Evolutionary conservation across 345 rosid genomes (phyloP).

Genomic region (thale cress (Arabidopsis thaliana)): TAIR10.1 NC_003070.9:6345001-6345500

Average conservation of each 20-base stretch:
- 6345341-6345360: constrained; percentile 59
- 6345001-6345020: background rate
- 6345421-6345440: background rate
- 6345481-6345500: constrained; percentile 55
- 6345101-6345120: constrained; percentile 68
- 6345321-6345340: constrained; percentile 47
- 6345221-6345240: constrained; percentile 63
- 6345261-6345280: constrained; percentile 52
- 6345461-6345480: constrained; percentile 51
- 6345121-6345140: constrained; percentile 71
- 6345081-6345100: constrained; percentile 72
- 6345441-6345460: constrained; percentile 4
- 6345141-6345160: constrained; percentile 80
- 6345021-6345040: background rate
- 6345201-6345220: constrained; percentile 75
- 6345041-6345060: constrained; percentile 66
- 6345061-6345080: constrained; percentile 58
- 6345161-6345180: constrained; percentile 58
- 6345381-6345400: constrained; percentile 39
- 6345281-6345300: constrained; percentile 28
- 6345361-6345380: constrained; percentile 42
- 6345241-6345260: constrained; percentile 50
- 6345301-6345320: constrained; percentile 52
- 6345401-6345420: background rate
- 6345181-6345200: constrained; percentile 67